Evolutionary conservation across 2,329 filamentous ascomycete genomes (phyloP), one percentile per base, ranked within the genome.

Genomic region (Colletotrichum sansevieriae): DNA sequence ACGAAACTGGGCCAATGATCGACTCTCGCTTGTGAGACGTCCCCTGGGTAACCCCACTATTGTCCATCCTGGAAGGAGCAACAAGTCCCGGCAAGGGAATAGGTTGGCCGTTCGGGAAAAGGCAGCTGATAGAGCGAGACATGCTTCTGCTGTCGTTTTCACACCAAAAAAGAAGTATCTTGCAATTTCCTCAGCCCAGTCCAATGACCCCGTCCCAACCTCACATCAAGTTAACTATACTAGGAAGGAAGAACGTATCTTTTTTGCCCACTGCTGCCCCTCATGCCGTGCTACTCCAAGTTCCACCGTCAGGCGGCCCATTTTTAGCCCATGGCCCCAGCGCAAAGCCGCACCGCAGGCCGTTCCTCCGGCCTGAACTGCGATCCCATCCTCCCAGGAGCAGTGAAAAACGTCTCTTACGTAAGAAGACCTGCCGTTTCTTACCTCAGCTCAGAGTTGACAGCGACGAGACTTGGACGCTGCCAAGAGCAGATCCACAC

Each of bases 31-130:
- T 68, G 49, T 29, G 18, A 41, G 46, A 52, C 52, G 29, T 9
- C 44, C 52, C 65, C 44, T 68, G 65, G 41, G 5, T n/a, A 3
- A 8, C 3, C 8, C 52, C 59, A 51, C 51, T 33, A 7, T 20
- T 35, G 33, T 29, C 33, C 15, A 51, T 37, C 51, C 65, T 52
- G 5, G 35, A 64, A 59, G 65, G 60, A 64, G 65, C 52, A 63
- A 58, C 60, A 57, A 64, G 65, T 52, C 65, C 59, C 52, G 29
- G 37, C 60, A 33, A 43, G 39, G 18, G 41, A 51, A 29, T 33
- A 56, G 58, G 51, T 49, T 13, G 47, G 47, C 20, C 18, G 18
- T 15, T 15, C 13, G 7, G 20, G 9, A 33, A 18, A 8, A 18
- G 22, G 20, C 22, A 51, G 8, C 25, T 13, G 47, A 51, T 51